Evolutionary conservation across 495 filamentous ascomycete genomes (phyloP).

Genomic region (Penicillium soppii): DNA sequence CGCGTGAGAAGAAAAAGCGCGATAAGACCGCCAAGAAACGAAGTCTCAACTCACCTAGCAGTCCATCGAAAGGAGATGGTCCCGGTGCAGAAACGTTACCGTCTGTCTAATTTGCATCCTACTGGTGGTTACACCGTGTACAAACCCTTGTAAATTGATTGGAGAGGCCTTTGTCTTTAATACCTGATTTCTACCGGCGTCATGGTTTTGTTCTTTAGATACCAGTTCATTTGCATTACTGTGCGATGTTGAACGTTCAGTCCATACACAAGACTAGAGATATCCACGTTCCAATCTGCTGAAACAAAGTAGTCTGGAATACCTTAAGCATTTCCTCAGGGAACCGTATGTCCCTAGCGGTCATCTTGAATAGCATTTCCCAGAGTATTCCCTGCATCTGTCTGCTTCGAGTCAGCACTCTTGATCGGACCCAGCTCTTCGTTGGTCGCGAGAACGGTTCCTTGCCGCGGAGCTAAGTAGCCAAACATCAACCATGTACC

Average conservation of each 20-base stretch:
- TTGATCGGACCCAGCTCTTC: slow-evolving; percentile 13
- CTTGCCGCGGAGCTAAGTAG: slow-evolving; percentile 10
- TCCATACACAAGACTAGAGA: not conserved
- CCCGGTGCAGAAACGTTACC: not conserved
- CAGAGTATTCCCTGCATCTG: not conserved
- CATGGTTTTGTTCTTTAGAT: not conserved
- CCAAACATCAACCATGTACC: slow-evolving; percentile 18
- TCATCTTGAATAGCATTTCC: slow-evolving; percentile 7
- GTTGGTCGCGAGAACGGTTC: slow-evolving; percentile 5
- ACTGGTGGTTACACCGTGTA: not conserved
- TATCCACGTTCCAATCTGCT: not conserved
- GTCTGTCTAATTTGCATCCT: not conserved
- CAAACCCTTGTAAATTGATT: not conserved
- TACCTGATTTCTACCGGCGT: not conserved
- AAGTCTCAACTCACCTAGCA: slow-evolving; percentile 16
- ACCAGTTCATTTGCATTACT: not conserved
- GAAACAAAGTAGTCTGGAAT: no score
- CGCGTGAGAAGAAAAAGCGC: slow-evolving; percentile 32
- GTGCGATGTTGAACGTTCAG: not conserved
- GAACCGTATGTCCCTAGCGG: not conserved
- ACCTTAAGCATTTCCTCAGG: not conserved
- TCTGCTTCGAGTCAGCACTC: slow-evolving; percentile 8
- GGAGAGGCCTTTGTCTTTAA: not conserved
- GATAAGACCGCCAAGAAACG: slow-evolving; percentile 33
- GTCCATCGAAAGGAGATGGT: not conserved